Evolutionary conservation across 164 flowering plant species (phyloP).

Genomic region (Berberis thunbergii): DNA sequence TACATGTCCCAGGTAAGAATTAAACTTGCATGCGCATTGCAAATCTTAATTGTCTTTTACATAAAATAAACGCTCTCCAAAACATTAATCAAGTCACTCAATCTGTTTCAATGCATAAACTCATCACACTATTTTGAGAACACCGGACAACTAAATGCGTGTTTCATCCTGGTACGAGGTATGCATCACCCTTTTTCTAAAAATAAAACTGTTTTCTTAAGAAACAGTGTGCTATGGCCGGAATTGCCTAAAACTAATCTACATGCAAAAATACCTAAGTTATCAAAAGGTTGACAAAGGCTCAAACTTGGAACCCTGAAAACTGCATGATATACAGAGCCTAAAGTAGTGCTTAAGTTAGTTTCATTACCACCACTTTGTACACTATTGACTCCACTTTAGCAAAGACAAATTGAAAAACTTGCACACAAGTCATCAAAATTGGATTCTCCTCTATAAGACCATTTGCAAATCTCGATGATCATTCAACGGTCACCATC

Average conservation of each 20-base stretch:
- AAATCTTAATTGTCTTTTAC: too few species aligned
- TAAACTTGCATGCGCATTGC: too few species aligned
- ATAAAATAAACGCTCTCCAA: too few species aligned
- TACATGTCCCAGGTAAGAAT: too few species aligned
- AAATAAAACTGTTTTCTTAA: too few species aligned
- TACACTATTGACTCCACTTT: neutral
- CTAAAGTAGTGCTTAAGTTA: constrained; percentile 2
- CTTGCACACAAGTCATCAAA: too few species aligned
- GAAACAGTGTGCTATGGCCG: too few species aligned
- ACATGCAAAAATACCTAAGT: constrained; percentile 8
- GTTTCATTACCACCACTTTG: constrained; percentile 6
- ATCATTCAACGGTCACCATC: too few species aligned
- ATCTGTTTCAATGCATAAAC: neutral
- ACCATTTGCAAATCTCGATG: too few species aligned
- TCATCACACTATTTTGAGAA: neutral
- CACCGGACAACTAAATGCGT: neutral
- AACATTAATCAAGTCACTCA: neutral
- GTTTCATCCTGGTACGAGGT: neutral
- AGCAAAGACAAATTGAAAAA: neutral
- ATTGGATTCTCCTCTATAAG: too few species aligned
- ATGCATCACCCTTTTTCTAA: too few species aligned
- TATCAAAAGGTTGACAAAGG: constrained; percentile 1
- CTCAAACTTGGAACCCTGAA: neutral
- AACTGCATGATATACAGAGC: neutral
- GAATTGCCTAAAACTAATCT: neutral